A percentile compares a stretch with the other conserved stretches of the same genome.
Evolutionary conservation across 2,329 filamentous ascomycete species (phyloP).

Genomic region (Ambrosiella xylebori): DNA sequence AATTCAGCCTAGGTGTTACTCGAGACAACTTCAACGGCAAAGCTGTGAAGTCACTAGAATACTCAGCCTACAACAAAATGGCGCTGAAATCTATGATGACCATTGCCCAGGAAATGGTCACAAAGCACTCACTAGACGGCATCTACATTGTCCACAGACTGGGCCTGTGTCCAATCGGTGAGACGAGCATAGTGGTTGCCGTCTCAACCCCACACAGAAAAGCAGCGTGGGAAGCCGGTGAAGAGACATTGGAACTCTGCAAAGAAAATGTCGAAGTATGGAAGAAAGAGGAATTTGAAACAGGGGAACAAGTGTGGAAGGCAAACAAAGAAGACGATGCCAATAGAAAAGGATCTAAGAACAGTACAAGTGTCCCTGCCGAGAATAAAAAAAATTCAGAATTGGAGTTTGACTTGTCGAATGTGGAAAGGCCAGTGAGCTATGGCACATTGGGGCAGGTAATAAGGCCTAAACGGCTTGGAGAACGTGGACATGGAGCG

Average conservation of each 20-base stretch:
- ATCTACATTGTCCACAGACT: conserved; percentile 73
- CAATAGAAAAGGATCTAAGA: conserved; percentile 20
- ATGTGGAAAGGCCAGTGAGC: neutral
- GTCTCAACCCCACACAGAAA: conserved; percentile 70
- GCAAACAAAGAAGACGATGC: conserved; percentile 59
- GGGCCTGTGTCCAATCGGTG: conserved; percentile 71
- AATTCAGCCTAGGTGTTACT: conserved; percentile 43
- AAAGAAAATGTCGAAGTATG: conserved; percentile 86
- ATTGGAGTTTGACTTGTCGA: conserved; percentile 2
- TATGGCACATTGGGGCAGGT: neutral
- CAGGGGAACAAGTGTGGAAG: conserved; percentile 66
- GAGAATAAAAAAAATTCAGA: neutral
- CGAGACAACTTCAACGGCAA: conserved; percentile 56
- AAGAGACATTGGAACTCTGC: conserved; percentile 74
- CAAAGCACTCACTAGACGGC: conserved; percentile 48
- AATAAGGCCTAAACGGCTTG: conserved; percentile 1
- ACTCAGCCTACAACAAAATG: conserved; percentile 54
- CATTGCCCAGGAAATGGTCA: conserved; percentile 40
- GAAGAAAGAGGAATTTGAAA: conserved; percentile 81
- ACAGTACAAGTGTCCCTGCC: neutral
- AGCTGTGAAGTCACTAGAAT: conserved; percentile 57
- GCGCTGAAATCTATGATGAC: conserved; percentile 51
- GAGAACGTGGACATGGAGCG: conserved; percentile 4
- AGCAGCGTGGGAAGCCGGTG: conserved; percentile 72
- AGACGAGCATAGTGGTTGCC: conserved; percentile 83